Evolutionary conservation across 371 early-diverging fungal species (phyloP).

Genomic region (Rhizopus arrhizus): DNA sequence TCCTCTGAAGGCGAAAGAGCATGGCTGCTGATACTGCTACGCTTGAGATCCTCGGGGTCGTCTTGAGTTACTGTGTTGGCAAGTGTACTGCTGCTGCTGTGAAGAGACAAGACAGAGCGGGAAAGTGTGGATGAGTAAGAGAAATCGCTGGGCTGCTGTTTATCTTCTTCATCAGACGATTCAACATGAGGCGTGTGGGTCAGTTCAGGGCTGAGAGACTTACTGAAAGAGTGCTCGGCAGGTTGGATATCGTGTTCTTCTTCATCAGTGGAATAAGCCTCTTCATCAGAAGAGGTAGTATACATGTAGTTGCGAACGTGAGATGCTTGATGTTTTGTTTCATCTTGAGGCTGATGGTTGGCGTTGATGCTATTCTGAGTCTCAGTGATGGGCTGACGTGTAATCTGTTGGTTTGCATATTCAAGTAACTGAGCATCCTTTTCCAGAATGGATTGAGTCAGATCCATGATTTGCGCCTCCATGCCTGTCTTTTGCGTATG

Average conservation of each 20-base stretch:
- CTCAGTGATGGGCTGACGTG: neutral
- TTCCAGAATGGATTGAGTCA: slow-evolving; percentile 26
- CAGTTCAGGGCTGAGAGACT: neutral
- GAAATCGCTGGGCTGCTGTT: neutral
- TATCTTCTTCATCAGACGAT: slow-evolving; percentile 1
- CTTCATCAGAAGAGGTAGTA: slow-evolving; percentile 1
- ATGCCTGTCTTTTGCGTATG: slow-evolving; percentile 16
- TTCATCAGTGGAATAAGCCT: neutral
- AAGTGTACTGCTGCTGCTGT: neutral
- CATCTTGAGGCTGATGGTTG: neutral
- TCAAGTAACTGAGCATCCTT: slow-evolving; percentile 18
- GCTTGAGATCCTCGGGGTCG: neutral
- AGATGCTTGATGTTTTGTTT: neutral
- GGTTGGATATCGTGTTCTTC: neutral
- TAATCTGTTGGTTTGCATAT: neutral
- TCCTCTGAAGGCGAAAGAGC: slow-evolving; percentile 13
- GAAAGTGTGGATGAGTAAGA: neutral
- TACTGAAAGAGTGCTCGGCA: neutral
- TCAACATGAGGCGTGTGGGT: neutral
- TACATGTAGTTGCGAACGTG: neutral
- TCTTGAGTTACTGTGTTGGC: neutral
- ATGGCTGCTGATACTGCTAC: slow-evolving; percentile 7
- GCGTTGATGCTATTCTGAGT: neutral
- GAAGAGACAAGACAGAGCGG: neutral
- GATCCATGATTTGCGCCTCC: slow-evolving; percentile 26